These are phyloP conservation scores for Podaxis sp. DNA, from an alignment of 768 basidiomycete genomes.

Conservation along the genomic window DNA sequence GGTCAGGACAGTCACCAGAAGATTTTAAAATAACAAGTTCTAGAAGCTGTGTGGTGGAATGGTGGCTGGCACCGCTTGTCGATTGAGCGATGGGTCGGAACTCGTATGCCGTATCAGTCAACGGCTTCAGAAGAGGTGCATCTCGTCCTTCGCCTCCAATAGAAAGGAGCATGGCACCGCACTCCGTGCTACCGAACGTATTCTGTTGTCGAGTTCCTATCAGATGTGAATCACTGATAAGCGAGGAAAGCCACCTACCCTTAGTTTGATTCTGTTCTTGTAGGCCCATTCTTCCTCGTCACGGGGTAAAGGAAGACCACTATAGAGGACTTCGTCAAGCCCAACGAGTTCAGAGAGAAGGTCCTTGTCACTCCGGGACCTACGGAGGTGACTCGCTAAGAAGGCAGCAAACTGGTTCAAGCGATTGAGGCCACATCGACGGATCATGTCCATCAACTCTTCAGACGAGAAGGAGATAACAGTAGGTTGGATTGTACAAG, in stretches of 20 bases:
- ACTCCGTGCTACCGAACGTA: conserved; percentile 80
- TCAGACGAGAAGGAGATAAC: conserved; percentile 61
- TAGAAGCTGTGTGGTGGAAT: conserved; percentile 53
- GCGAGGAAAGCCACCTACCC: conserved; percentile 37
- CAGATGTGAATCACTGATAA: background rate
- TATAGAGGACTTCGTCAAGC: conserved; percentile 66
- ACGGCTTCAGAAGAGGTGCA: conserved; percentile 49
- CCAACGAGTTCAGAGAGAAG: conserved; percentile 54
- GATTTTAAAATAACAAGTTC: conserved; percentile 69
- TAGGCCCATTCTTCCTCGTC: conserved; percentile 77
- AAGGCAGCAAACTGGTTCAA: conserved; percentile 75
- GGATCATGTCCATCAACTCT: conserved; percentile 73
- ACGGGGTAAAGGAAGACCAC: conserved; percentile 58
- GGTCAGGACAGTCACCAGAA: conserved; percentile 69
- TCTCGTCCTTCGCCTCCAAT: conserved; percentile 48
- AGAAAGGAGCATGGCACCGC: conserved; percentile 69
- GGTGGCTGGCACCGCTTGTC: conserved; percentile 43
- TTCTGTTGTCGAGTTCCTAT: conserved; percentile 43
- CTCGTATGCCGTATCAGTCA: conserved; percentile 63
- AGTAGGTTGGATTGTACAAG: conserved; percentile 73
- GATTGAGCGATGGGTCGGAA: conserved; percentile 55
- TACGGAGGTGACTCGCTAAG: conserved; percentile 63
- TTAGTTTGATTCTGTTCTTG: conserved; percentile 60
- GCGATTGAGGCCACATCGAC: conserved; percentile 65
- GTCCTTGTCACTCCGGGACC: conserved; percentile 57